Conservation (phyloP, 306 rosid species). For the Mucuna pruriens region DNA sequence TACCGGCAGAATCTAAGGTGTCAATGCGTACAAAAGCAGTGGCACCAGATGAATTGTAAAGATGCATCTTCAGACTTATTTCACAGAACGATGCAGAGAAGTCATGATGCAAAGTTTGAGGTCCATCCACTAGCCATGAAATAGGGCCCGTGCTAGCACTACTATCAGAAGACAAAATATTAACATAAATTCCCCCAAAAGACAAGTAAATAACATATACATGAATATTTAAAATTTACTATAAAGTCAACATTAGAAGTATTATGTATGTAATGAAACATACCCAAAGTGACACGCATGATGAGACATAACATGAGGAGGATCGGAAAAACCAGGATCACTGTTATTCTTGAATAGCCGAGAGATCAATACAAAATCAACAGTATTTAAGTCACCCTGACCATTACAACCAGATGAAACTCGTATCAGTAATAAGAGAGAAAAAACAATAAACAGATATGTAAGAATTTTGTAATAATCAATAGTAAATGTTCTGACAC, state of each 20-base stretch:
- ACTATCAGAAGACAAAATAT: conserved; percentile 48
- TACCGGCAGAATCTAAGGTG: conserved; percentile 53
- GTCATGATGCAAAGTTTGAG: conserved; percentile 72
- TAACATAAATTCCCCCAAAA: conserved; percentile 2
- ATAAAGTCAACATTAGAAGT: conserved; percentile 31
- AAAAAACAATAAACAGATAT: conserved; percentile 16
- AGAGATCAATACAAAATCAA: conserved; percentile 87
- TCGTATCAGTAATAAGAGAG: conserved; percentile 17
- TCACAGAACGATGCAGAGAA: conserved; percentile 75
- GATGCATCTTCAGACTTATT: conserved; percentile 72
- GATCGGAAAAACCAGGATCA: conserved; percentile 52
- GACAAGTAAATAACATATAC: background rate
- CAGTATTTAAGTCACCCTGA: conserved; percentile 64
- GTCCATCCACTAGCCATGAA: conserved; percentile 88
- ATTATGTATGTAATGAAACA: conserved; percentile 35
- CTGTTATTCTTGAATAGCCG: conserved; percentile 50
- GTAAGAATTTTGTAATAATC: conserved; percentile 6
- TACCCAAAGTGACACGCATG: conserved; percentile 92
- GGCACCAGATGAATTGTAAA: conserved; percentile 69
- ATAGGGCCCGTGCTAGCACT: conserved; percentile 76
- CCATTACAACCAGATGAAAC: conserved; percentile 43
- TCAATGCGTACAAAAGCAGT: conserved; percentile 62
- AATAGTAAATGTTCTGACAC: conserved; percentile 23
- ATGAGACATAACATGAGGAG: conserved; percentile 71
- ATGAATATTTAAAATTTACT: conserved; percentile 23